Percentiles rank a stretch among this genome's conserved stretches.
phyloP scores from a whole-genome alignment of 2,329 filamentous ascomycete genomes.

The Rhinocladiella similis region DNA sequence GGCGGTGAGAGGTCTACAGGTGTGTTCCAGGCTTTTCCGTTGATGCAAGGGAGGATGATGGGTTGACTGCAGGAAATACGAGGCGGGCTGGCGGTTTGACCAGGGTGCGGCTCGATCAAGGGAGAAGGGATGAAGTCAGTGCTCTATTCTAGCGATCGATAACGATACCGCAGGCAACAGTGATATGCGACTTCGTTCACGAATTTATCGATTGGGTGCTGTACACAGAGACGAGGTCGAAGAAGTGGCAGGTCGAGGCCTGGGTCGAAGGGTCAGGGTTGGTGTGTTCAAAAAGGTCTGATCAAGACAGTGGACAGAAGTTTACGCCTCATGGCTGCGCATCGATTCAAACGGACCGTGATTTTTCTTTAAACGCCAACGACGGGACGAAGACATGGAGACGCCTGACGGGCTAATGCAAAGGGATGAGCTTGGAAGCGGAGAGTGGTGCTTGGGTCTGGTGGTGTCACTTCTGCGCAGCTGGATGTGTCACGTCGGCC shows the following conservation, averaged over 20 bases:
- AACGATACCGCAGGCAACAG: neutral
- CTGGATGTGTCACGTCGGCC: conserved; percentile 1
- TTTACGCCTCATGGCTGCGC: conserved; percentile 12
- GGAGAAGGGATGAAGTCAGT: conserved; percentile 6
- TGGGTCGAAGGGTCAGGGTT: neutral
- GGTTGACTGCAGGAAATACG: conserved; percentile 4
- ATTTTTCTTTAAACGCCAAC: conserved; percentile 7
- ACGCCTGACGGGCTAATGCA: neutral
- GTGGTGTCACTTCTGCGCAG: neutral
- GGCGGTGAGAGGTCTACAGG: conserved; percentile 1
- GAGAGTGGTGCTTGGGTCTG: conserved; percentile 2
- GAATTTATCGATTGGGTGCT: neutral
- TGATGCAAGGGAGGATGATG: neutral
- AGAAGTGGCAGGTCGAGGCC: neutral
- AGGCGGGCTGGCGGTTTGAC: conserved; percentile 14
- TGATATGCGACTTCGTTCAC: neutral
- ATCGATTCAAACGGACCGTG: conserved; percentile 3
- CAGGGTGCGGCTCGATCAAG: conserved; percentile 9
- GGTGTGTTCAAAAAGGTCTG: neutral
- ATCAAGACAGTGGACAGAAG: neutral
- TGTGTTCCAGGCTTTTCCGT: too few species aligned
- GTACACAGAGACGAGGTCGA: neutral
- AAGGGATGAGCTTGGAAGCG: conserved; percentile 1
- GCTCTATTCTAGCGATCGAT: neutral
- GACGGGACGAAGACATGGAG: neutral